Evolutionary conservation across 1,284 basidiomycete species (phyloP), one percentile per base, ranked within the genome.

Genomic region (Trichosporon coremiiforme): DNA sequence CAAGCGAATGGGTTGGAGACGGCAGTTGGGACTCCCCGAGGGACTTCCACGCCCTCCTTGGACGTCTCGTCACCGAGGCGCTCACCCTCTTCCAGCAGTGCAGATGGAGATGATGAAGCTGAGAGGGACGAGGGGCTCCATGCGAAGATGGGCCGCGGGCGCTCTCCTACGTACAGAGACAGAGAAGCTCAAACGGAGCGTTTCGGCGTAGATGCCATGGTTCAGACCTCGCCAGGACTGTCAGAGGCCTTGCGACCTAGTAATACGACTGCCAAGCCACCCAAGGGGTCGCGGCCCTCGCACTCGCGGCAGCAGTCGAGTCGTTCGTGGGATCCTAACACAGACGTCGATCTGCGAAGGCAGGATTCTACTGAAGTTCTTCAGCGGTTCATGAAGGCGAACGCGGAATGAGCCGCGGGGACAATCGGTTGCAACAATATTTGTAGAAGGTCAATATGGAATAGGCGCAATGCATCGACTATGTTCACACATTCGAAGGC

Each of bases 361-460:
- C 88, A 88, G 68, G 89, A 90, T 22, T 92, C 91, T 2, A 92
- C 94, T 78, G 90, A 93, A 76, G 91, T 92, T 15, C 85, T 94
- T 47, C 87, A 89, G 8, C 86, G 90, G 50, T 93, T 94, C 41
- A 45, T 65, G 38, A 45, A 65, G 15, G 17, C 41, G 29, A 36
- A 10, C 15, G 22, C 15, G 2, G 35, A 31, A 6, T 41, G 13
- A 36, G n/a, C 6, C 35, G n/a, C 4, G 7, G 41, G 13, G 10
- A 33, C 5, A 17, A 13, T 20, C 20, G 17, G 13, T n/a, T 20
- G 60, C n/a, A 13, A 4, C 36, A n/a, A 33, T 6, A 10, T 17
- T 4, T 36, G 31, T 33, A 63, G n/a, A 33, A 17, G 38, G 38
- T 15, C 12, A 41, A 25, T 25, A 25, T 25, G 25, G 25, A 25